These are phyloP conservation scores for Sphagnurus paluster DNA, from an alignment of 1,284 basidiomycete genomes.

Conservation along the genomic window DNA sequence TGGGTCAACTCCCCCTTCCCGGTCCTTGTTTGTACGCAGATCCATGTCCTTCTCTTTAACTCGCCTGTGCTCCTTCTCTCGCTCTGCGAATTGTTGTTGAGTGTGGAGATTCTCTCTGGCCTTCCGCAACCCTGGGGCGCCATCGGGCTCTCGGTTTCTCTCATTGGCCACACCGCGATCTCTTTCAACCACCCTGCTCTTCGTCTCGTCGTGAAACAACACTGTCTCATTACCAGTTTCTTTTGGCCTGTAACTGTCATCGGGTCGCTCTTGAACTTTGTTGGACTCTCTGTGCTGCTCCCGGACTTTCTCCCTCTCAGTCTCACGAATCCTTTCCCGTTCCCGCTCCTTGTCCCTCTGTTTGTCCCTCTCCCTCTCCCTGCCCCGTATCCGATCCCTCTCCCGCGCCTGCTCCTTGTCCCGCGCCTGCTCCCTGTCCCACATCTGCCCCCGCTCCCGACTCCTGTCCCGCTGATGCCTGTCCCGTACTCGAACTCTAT, in stretches of 20 bases:
- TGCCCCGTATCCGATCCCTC: neutral
- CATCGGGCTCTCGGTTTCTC: conserved; percentile 14
- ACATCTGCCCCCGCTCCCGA: neutral
- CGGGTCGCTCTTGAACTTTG: conserved; percentile 15
- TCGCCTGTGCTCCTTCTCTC: conserved; percentile 1
- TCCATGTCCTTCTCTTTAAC: conserved; percentile 4
- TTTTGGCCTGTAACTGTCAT: too few relatives aligned
- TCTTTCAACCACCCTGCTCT: too few relatives aligned
- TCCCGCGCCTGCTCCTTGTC: too few relatives aligned
- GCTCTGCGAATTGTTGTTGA: neutral
- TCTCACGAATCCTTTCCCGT: conserved; percentile 5
- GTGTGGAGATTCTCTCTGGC: neutral
- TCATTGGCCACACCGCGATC: conserved; percentile 10
- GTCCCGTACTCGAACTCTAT: conserved; percentile 3
- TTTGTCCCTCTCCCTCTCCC: conserved; percentile 3
- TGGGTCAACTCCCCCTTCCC: conserved; percentile 8
- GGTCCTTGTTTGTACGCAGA: conserved; percentile 8
- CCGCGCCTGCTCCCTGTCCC: too few relatives aligned
- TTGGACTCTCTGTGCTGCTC: neutral
- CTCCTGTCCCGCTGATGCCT: neutral
- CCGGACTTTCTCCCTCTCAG: neutral
- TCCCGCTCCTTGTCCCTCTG: conserved; percentile 7
- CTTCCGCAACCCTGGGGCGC: neutral
- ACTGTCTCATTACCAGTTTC: too few relatives aligned
- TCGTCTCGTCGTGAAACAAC: too few relatives aligned